phyloP scores from a whole-genome alignment of 176 grass and related monocot species.

The Oryza glumipatula region DNA sequence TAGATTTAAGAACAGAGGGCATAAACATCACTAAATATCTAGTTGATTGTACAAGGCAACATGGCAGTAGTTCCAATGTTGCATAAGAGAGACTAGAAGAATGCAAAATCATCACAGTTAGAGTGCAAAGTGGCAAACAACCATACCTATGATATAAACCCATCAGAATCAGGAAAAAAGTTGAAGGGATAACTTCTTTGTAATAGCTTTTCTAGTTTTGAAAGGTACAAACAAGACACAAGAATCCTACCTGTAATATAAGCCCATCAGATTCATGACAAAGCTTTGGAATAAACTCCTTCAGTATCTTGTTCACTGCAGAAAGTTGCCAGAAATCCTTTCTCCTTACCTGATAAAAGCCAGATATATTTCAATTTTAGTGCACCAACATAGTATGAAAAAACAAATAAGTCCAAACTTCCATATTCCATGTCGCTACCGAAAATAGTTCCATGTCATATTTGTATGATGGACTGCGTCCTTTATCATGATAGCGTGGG shows the following conservation, averaged over 20 bases:
- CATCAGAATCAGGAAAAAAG: not conserved
- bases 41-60: not conserved
- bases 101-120: not conserved
- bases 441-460: slow-evolving; percentile 3
- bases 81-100: not conserved
- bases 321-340: not conserved
- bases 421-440: not conserved
- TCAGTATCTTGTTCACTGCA: not conserved
- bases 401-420: not conserved
- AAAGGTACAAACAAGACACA: not conserved
- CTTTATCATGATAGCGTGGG: not conserved
- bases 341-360: not conserved
- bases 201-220: not conserved
- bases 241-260: not conserved
- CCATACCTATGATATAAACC: not conserved
- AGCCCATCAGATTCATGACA: slow-evolving; percentile 5
- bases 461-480: not conserved
- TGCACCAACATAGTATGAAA: not conserved
- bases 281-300: not conserved
- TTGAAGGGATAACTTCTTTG: not conserved
- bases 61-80: not conserved
- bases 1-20: slow-evolving; percentile 7
- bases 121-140: not conserved
- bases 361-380: not conserved
- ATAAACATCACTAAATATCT: slow-evolving; percentile 7